These are phyloP conservation scores for Tetradesmus obliquus DNA, from an alignment of 139 green algal species.

Conservation along the genomic window DNA sequence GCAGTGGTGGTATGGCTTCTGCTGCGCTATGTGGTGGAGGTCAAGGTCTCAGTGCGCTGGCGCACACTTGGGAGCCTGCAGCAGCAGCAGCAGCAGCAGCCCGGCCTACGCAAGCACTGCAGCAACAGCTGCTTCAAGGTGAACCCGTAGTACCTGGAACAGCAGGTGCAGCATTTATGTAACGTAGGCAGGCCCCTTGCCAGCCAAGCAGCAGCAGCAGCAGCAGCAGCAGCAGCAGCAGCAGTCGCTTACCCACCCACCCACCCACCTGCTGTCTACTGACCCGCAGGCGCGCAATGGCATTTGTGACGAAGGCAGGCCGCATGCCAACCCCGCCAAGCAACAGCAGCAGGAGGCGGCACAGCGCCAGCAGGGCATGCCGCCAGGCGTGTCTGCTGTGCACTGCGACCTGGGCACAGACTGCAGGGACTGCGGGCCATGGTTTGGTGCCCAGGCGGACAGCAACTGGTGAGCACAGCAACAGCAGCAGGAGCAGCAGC, in stretches of 20 bases:
- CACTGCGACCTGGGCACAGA: conserved; percentile 84
- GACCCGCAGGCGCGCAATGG: conserved; percentile 59
- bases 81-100: background rate
- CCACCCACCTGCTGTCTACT: background rate
- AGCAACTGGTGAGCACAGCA: conserved; percentile 1
- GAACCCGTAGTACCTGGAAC: background rate
- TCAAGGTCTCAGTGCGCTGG: background rate
- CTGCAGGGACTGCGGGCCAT: conserved; percentile 80
- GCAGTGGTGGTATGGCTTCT: conserved; percentile 5
- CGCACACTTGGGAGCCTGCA: background rate
- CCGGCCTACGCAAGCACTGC: background rate
- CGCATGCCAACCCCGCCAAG: background rate
- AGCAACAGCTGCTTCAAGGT: conserved; percentile 14
- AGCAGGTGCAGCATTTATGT: background rate
- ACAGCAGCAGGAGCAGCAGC: background rate
- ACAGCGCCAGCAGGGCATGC: conserved; percentile 24
- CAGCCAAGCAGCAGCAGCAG: background rate
- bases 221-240: background rate
- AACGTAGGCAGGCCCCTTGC: background rate
- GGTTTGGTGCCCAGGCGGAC: conserved; percentile 21
- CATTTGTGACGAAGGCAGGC: conserved; percentile 69
- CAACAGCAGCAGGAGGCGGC: background rate
- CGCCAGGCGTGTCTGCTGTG: conserved; percentile 43
- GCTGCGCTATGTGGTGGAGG: conserved; percentile 19
- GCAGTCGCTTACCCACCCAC: no score